These are phyloP conservation scores for Apiotrichum porosum DNA, from an alignment of 1,284 basidiomycete species.

Conservation along the genomic window DNA sequence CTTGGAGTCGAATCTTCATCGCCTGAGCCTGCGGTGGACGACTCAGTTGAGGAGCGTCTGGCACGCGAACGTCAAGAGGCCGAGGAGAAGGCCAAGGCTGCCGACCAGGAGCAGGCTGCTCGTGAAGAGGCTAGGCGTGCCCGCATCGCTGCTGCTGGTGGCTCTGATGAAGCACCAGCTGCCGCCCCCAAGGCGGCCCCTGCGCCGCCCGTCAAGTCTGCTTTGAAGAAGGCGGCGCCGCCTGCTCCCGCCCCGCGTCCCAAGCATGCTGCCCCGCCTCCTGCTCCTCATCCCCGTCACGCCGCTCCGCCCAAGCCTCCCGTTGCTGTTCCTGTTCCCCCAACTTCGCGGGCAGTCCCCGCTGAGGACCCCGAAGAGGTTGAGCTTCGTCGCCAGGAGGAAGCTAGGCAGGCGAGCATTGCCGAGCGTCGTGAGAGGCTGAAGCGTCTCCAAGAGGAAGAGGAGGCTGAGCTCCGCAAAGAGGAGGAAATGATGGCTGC, in stretches of 20 bases:
- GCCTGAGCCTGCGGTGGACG: slow-evolving; percentile 57
- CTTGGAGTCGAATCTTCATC: slow-evolving; percentile 67
- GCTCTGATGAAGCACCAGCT: slow-evolving; percentile 26
- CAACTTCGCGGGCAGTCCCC: slow-evolving; percentile 43
- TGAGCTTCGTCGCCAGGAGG: slow-evolving; percentile 60
- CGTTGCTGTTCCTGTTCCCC: slow-evolving; percentile 30
- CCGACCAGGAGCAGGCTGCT: slow-evolving; percentile 72
- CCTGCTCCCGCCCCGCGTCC: slow-evolving; percentile 10
- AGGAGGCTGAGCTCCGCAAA: slow-evolving; percentile 61
- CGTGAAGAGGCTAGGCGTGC: slow-evolving; percentile 64
- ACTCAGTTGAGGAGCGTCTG: slow-evolving; percentile 72
- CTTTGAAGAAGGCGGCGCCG: slow-evolving; percentile 35
- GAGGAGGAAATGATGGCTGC: slow-evolving; percentile 58
- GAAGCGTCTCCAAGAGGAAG: slow-evolving; percentile 64
- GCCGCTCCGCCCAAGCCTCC: slow-evolving; percentile 8
- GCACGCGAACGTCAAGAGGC: slow-evolving; percentile 78
- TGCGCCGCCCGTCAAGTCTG: slow-evolving; percentile 24
- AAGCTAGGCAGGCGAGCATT: slow-evolving; percentile 60
- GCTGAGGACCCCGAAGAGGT: slow-evolving; percentile 61
- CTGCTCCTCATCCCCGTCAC: slow-evolving; percentile 32
- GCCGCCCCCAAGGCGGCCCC: slow-evolving; percentile 37
- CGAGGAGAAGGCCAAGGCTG: slow-evolving; percentile 67
- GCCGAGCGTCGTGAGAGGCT: slow-evolving; percentile 62
- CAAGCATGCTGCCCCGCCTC: slow-evolving; percentile 26
- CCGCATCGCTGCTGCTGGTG: slow-evolving; percentile 61